Percentiles rank a stretch among this genome's conserved stretches.
phyloP scores from a whole-genome alignment of 2,329 filamentous ascomycete genomes.

The Harringtonia aguacate region DNA sequence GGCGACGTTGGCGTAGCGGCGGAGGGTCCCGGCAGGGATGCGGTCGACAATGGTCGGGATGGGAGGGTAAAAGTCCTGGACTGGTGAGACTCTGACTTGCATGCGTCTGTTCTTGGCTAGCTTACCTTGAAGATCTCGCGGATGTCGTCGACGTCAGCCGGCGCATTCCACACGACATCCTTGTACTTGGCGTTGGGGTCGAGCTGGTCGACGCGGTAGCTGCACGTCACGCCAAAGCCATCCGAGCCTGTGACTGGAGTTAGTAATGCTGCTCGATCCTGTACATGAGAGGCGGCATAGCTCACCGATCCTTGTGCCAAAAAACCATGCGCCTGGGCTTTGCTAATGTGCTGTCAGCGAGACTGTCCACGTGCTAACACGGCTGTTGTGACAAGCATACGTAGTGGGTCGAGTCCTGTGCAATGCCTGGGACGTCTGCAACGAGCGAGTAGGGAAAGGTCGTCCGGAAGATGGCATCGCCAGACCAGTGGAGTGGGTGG shows the following conservation, averaged over 20 bases:
- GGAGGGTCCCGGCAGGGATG: constrained; percentile 2
- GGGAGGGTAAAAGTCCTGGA: constrained; percentile 1
- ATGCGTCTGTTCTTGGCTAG: too few species aligned
- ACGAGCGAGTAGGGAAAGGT: constrained; percentile 5
- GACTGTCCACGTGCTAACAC: not conserved
- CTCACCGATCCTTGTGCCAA: not conserved
- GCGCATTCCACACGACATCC: constrained; percentile 3
- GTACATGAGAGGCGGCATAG: too few species aligned
- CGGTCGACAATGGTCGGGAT: constrained; percentile 6
- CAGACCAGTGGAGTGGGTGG: constrained; percentile 2
- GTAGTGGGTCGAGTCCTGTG: constrained; percentile 4
- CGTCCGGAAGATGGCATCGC: constrained; percentile 7
- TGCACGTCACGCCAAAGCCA: constrained; percentile 5
- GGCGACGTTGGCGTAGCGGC: constrained; percentile 5
- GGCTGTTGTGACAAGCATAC: too few species aligned
- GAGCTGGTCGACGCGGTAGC: constrained; percentile 3
- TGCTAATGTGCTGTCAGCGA: not conserved
- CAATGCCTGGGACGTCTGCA: constrained; percentile 2
- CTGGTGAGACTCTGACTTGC: too few species aligned
- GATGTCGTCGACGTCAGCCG: constrained; percentile 3
- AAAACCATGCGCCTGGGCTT: not conserved
- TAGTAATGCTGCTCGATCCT: too few species aligned
- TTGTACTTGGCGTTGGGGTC: constrained; percentile 1
- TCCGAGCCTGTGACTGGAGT: constrained; percentile 2
- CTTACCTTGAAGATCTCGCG: not conserved